Evolutionary conservation across 345 rosid species (phyloP), one percentile per base, ranked within the genome.

Genomic region (Tarenaya hassleriana): DNA sequence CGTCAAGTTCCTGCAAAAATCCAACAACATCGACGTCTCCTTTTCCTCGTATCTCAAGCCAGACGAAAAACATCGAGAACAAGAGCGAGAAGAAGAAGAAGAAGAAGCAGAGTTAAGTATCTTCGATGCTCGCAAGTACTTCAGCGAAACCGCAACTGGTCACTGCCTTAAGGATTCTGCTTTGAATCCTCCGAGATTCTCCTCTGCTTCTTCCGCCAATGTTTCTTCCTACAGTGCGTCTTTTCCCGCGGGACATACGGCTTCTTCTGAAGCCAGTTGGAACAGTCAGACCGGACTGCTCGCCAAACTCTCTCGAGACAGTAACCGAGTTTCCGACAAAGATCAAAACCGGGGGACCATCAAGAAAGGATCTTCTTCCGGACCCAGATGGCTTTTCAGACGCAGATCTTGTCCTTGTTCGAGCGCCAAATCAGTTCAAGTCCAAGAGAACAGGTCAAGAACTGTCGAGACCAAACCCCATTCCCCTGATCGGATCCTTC

Each of bases 181-280:
- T 12, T 41, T 4, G 52, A 65, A 56, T 47, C 58, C 39, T 21
- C 56, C 81, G 19, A 75, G 90, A 69, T 68, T 75, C 44, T 76
- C 86, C 8, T 77, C 87, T 7, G 80, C 75, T 48, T 82, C 85
- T 31, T 74, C 86, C 0, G 65, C 65, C 7, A 70, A 77, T 24
- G 85, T 83, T 1, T 74, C 68, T 10, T 76, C 77, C 9, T 68
- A 68, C 41, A 51, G 69, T n/a, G 73, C 70, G 3, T 77, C 83
- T 0, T 77, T 76, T 60, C 72, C 52, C 47, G 75, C 80, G 1
- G 77, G 80, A 7, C 86, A 88, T 5, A 83, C 79, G 35, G 76
- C 83, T 29, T 86, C 95, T 1, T 90, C 88, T 1, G 95, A 90
- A 67, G 95, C 84, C 9, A 89, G 95, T 48, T 89, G 94, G 95